Base-by-base conservation (phyloP, 768 basidiomycete genomes). In the Boletus rufocinnamomeus region DNA sequence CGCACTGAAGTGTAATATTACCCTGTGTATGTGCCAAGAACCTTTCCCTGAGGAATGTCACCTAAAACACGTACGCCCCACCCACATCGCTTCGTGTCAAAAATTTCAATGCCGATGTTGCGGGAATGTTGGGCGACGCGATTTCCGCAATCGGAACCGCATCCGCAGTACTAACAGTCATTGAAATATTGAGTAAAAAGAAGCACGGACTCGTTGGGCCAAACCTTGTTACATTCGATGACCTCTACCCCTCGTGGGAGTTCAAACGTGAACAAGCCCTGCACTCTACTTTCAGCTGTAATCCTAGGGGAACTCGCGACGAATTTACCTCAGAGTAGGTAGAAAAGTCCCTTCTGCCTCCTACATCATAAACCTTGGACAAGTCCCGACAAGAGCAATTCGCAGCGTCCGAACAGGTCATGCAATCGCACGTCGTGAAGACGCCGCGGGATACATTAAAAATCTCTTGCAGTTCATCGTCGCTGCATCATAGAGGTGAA, bases 11-110 rank as follows among this genome's bases (percentile, higher is more conserved):
- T 48, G 34, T 32, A 14, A 67, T 77, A 35, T 70, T 64, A 88
- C 88, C 89, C 89, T 54, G 87, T 82, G 63, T 86, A 90, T 11
- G 86, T 73, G 3, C 88, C 89, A 27, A 90, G 59, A 4, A 89
- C 83, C 59, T 84, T 85, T 5, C 88, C 88, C 49, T 56, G 71
- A 23, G 70, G 69, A 1, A 89, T 61, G 28, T 73, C 64, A 0
- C 66, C 61, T 7, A 76, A 62, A 0, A 83, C 69, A n/a, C 86
- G 76, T 3, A 80, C 86, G 8, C 88, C 88, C 88, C 87, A 90
- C 4, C 88, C 88, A 55, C 80, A 74, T 21, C 73, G 66, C 5
- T 54, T 38, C 0, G 88, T 89, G 61, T 86, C 82, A 77, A 89
- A 89, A n/a, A 90, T 70, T 61, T 88, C 82, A 10, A 90, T 76